Evolutionary conservation across 768 basidiomycete genomes (phyloP), one percentile per base, ranked within the genome.

Genomic region (Tylopilus balloui): DNA sequence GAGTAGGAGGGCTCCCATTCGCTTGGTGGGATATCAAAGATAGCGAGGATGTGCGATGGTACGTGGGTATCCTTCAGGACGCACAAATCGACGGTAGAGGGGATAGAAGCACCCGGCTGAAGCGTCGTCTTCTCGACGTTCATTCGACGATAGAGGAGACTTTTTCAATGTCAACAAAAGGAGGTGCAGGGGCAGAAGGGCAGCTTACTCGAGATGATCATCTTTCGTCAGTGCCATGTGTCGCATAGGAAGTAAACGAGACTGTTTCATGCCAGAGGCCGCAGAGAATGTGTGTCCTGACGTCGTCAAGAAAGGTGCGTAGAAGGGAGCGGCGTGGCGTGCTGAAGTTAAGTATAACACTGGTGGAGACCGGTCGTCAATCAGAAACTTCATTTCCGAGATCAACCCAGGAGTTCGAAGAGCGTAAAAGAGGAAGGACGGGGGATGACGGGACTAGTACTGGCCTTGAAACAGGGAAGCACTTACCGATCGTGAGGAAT

Each of bases 1-100:
- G 55, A 61, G 44, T 60, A 65, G 11, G 62, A 60, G 25, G 59
- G 52, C 25, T 66, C 60, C 60, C 63, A 63, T 35, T 63, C 61
- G 43, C 49, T 52, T 10, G 54, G 60, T 32, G 65, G 61, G 32
- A 66, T 62, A 38, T 68, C 66, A 48, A 69, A 66, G 54, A 78
- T 69, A 19, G 78, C 77, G 39, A 84, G 73, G 48, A 78, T 69
- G 57, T 84, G 83, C 3, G 80, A 83, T 32, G 83, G 81, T 54
- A 73, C 64, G 45, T 70, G 71, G 6, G 72, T 71, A 42, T 75
- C 70, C 47, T 69, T 73, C 11, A 72, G 53, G 45, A 80, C 68
- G 20, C 69, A 70, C 66, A 83, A 73, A 52, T 78, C 73, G 48
- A 81, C 68, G 2, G 73, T 72, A 11, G 69, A 50, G 4, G 76